Base-by-base conservation (phyloP, 192 early-diverging fungal species). In the Coemansia sp. region DNA sequence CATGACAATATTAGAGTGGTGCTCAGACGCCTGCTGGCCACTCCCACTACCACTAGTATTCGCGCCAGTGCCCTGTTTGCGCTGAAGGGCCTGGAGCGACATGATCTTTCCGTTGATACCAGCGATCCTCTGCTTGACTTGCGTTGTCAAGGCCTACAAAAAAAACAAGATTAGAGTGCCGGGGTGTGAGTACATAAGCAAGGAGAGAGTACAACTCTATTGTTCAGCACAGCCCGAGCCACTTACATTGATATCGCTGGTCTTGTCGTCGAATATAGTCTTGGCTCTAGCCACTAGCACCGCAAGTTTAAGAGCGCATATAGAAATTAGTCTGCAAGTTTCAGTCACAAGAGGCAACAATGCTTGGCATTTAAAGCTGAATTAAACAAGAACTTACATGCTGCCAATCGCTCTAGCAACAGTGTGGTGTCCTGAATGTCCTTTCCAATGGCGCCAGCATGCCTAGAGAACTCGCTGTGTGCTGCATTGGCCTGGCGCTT, bases 191-290 rank as follows among this genome's bases (percentile, higher is more conserved):
- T 16, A 33, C 57, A 18, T 11, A 33, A 16, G 31, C 15, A 27
- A 55, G n/a, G 24, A 55, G 27, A 3, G 24, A 29, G 46, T 33
- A 22, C 10, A 44, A 18, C 36, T 16, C 29, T 31, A 36, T 5
- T 36, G 38, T 22, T 31, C 18, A 24, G 38, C 15, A 43, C 34
- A 62, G 33, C 33, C 15, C 5, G 57, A 31, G 15, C 12, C 27
- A 47, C 85, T 39, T 88, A 90, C 89, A 67, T 93, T 96, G 68
- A 99, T 98, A 71, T 99, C 97, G 9, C 90, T 88, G 12, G 97
- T 95, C 74, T 90, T 90, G 85, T 99, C 98, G 79, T 99, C 97
- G 71, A 99, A 98, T 66, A 99, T 81, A 3, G 97, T 94, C 79
- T 95, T 95, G 61, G 94, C 85, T 64, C 95, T 95, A n/a, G 98